Percentiles rank a stretch among this genome's conserved stretches.
These are phyloP conservation scores for Plasmodium coatneyi DNA, from an alignment of 169 alveolate species.

Conservation along the genomic window DNA sequence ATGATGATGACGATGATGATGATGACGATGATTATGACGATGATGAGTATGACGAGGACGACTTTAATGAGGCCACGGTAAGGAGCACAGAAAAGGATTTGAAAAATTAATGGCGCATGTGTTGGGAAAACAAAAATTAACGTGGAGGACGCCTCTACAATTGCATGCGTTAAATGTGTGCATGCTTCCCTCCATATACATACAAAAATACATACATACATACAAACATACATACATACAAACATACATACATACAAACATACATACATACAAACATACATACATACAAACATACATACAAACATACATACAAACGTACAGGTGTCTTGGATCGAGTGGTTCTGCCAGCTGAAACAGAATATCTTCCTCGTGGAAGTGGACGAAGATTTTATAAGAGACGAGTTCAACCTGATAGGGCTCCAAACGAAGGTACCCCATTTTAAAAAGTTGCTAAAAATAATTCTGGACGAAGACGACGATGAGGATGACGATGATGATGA, in stretches of 20 bases:
- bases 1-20: constrained; percentile 58
- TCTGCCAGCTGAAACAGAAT: constrained; percentile 94
- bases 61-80: constrained; percentile 73
- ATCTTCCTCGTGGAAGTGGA: constrained; percentile 95
- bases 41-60: constrained; percentile 72
- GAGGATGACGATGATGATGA: constrained; percentile 87
- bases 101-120: background rate
- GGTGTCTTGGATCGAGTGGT: constrained; percentile 97
- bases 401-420: constrained; percentile 92
- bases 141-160: background rate
- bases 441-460: constrained; percentile 90
- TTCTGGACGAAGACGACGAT: constrained; percentile 89
- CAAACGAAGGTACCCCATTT: constrained; percentile 88
- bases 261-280: too few species aligned
- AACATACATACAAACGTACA: background rate
- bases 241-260: background rate
- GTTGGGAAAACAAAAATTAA: background rate
- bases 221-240: too few species aligned
- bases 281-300: too few species aligned
- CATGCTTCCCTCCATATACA: background rate
- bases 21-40: constrained; percentile 66
- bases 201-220: too few species aligned
- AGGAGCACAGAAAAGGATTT: background rate
- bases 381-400: constrained; percentile 94
- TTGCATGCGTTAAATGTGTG: background rate